phyloP scores from a whole-genome alignment of 2,329 filamentous ascomycete species.

The Cladosporium sp. region DNA sequence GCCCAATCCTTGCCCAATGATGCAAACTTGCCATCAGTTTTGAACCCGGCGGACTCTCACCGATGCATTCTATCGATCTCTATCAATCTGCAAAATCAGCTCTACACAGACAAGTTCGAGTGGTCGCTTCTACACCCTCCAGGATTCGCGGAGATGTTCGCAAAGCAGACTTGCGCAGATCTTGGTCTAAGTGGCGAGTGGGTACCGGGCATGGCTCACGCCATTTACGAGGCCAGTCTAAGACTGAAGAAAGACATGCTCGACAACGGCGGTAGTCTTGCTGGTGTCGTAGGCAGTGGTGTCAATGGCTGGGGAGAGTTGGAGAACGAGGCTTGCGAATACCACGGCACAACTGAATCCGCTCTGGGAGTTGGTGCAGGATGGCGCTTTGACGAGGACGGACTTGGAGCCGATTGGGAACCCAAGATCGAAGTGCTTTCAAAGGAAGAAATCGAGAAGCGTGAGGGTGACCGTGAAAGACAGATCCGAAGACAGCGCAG shows the following conservation, averaged over 20 bases:
- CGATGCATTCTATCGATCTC: constrained; percentile 88
- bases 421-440: constrained; percentile 62
- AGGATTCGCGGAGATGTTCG: constrained; percentile 88
- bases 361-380: constrained; percentile 70
- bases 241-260: constrained; percentile 95
- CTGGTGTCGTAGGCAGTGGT: constrained; percentile 71
- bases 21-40: constrained; percentile 52
- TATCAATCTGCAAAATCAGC: constrained; percentile 84
- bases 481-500: constrained; percentile 82
- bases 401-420: constrained; percentile 63
- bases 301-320: constrained; percentile 71
- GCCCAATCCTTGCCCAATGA: constrained; percentile 58
- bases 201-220: constrained; percentile 90
- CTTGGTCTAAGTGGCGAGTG: constrained; percentile 88
- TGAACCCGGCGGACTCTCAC: constrained; percentile 92
- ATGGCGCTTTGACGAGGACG: constrained; percentile 93
- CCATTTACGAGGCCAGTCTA: constrained; percentile 92
- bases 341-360: constrained; percentile 38
- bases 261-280: constrained; percentile 65
- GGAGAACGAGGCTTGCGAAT: constrained; percentile 81
- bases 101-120: constrained; percentile 97
- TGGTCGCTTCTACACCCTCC: constrained; percentile 93
- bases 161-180: constrained; percentile 88
- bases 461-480: constrained; percentile 89
- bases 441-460: constrained; percentile 96